These are phyloP conservation scores for Kazachstania sp. DNA, from an alignment of 1,139 yeast genomes.

Conservation along the genomic window DNA sequence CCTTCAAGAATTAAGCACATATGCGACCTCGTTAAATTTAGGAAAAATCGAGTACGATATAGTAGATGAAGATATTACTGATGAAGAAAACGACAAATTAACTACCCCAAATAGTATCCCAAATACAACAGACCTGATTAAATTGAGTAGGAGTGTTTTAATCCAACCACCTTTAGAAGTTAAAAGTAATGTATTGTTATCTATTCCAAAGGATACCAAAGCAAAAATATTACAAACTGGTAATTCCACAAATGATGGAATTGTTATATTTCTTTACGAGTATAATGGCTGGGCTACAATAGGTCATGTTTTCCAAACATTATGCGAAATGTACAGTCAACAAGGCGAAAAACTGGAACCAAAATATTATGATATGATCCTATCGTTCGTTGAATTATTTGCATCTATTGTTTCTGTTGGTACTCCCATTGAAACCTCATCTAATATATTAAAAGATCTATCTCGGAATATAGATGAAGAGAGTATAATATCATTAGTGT, in stretches of 20 bases:
- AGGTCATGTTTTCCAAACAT: slow-evolving; percentile 67
- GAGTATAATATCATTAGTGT: slow-evolving; percentile 61
- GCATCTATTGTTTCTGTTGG: slow-evolving; percentile 40
- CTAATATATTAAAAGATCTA: slow-evolving; percentile 40
- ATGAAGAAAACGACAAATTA: background rate
- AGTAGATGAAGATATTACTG: slow-evolving; percentile 20
- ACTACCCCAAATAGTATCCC: background rate
- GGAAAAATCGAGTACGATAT: slow-evolving; percentile 30
- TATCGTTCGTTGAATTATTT: slow-evolving; percentile 46
- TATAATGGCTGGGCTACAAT: slow-evolving; percentile 84
- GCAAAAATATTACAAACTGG: slow-evolving; percentile 53
- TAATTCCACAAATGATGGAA: slow-evolving; percentile 30
- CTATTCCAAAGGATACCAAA: slow-evolving; percentile 48
- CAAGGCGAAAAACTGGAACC: slow-evolving; percentile 20
- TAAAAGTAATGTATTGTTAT: slow-evolving; percentile 34
- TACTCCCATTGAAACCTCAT: slow-evolving; percentile 36
- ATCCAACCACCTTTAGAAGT: slow-evolving; percentile 37
- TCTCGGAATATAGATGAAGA: slow-evolving; percentile 51
- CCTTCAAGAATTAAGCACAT: slow-evolving; percentile 50
- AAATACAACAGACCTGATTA: slow-evolving; percentile 28
- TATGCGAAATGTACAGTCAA: slow-evolving; percentile 37
- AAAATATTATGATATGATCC: slow-evolving; percentile 31
- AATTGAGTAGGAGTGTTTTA: slow-evolving; percentile 34
- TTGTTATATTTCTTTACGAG: slow-evolving; percentile 62
- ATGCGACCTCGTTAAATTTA: slow-evolving; percentile 38